These are phyloP conservation scores for Pseudognaphalium luteoalbum DNA, from an alignment of 129 eudicot species.

Conservation along the genomic window DNA sequence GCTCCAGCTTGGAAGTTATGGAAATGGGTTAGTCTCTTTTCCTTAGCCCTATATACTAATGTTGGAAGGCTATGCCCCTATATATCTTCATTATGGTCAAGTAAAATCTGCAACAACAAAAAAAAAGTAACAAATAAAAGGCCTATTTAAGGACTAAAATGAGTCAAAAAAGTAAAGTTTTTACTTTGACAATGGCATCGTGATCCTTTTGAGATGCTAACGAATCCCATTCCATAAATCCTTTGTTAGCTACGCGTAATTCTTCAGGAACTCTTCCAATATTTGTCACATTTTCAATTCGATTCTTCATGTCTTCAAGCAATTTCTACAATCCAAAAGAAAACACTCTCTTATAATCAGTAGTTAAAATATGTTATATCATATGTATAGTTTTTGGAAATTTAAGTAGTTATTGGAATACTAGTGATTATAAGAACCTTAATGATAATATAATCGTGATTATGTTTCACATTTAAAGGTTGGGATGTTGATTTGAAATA, in stretches of 20 bases:
- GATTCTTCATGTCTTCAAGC: conserved; percentile 56
- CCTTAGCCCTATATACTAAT: conserved; percentile 76
- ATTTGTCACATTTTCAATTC: conserved; percentile 42
- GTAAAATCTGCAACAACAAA: conserved; percentile 44
- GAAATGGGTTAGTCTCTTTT: conserved; percentile 62
- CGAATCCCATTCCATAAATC: conserved; percentile 58
- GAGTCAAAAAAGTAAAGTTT: no score
- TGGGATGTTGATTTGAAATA: no score
- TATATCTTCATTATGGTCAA: conserved; percentile 45
- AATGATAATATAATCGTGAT: no score
- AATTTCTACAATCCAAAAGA: conserved; percentile 36
- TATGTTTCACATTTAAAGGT: no score
- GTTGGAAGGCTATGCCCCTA: conserved; percentile 64
- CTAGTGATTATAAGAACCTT: no score
- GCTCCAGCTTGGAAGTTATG: conserved; percentile 96
- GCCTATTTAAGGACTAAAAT: neutral
- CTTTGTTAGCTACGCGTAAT: conserved; percentile 36
- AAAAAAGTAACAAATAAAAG: neutral
- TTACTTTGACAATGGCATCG: conserved; percentile 56
- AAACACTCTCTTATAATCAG: neutral
- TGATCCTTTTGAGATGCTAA: conserved; percentile 54
- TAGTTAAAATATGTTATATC: neutral
- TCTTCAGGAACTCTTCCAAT: conserved; percentile 43
- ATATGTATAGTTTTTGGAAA: no score
- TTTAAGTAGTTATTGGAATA: no score